phyloP scores from a whole-genome alignment of 2,329 filamentous ascomycete species.

The Coleophoma eucalyptorum region DNA sequence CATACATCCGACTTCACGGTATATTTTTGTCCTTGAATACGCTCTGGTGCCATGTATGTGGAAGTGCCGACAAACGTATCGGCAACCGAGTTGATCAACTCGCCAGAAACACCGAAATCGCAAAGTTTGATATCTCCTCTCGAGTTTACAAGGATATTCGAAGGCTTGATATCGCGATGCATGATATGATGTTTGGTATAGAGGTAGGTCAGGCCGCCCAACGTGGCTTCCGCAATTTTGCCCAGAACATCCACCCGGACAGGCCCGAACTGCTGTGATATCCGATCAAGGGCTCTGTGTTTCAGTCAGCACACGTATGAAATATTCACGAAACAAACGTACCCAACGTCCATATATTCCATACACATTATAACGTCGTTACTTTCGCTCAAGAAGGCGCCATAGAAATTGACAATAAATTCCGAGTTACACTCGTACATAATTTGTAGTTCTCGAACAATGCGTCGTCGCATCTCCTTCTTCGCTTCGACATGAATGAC shows the following conservation, averaged over 20 bases:
- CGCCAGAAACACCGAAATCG: slow-evolving; percentile 97
- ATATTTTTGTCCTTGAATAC: slow-evolving; percentile 95
- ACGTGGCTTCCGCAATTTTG: slow-evolving; percentile 94
- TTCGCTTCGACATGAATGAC: slow-evolving; percentile 98
- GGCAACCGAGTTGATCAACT: slow-evolving; percentile 95
- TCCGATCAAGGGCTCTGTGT: slow-evolving; percentile 79
- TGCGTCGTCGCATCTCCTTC: slow-evolving; percentile 93
- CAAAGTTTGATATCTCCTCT: slow-evolving; percentile 93
- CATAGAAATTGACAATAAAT: slow-evolving; percentile 97
- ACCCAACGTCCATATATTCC: slow-evolving; percentile 99
- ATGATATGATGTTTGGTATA: slow-evolving; percentile 97
- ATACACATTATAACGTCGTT: slow-evolving; percentile 99
- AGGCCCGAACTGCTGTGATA: slow-evolving; percentile 92
- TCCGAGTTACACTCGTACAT: slow-evolving; percentile 98
- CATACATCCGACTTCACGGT: slow-evolving; percentile 98
- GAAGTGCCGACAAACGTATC: slow-evolving; percentile 98
- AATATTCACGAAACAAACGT: slow-evolving; percentile 32
- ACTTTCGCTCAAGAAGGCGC: slow-evolving; percentile 92
- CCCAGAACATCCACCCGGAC: slow-evolving; percentile 94
- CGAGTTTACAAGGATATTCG: slow-evolving; percentile 95
- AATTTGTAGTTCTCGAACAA: slow-evolving; percentile 94
- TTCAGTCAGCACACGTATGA: too few species aligned
- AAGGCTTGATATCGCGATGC: slow-evolving; percentile 98
- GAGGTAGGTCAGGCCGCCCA: slow-evolving; percentile 90
- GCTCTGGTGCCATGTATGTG: slow-evolving; percentile 98